These are phyloP conservation scores for Starmera quercuum DNA, from an alignment of 805 yeast species.

Conservation along the genomic window DNA sequence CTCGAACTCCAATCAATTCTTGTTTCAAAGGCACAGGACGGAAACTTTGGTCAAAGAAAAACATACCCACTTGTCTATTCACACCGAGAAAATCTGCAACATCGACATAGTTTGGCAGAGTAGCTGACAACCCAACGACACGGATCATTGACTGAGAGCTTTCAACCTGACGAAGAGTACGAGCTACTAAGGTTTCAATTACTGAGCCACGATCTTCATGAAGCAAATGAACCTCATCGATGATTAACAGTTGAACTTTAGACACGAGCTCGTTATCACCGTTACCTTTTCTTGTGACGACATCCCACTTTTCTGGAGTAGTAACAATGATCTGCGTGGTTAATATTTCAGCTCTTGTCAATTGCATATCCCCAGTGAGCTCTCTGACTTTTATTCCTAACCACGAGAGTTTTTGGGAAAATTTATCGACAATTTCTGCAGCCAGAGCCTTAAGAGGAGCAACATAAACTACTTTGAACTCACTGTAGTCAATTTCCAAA, in stretches of 20 bases:
- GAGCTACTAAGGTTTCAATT: constrained; percentile 88
- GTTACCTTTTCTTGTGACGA: constrained; percentile 85
- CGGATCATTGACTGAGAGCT: constrained; percentile 89
- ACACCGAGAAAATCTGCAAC: constrained; percentile 95
- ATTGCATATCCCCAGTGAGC: constrained; percentile 92
- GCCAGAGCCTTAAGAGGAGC: constrained; percentile 94
- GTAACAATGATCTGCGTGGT: constrained; percentile 86
- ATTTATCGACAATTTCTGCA: constrained; percentile 92
- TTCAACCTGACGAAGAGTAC: constrained; percentile 93
- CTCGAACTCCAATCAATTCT: constrained; percentile 77
- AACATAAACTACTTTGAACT: constrained; percentile 85
- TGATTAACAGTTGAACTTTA: constrained; percentile 77
- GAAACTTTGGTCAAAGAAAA: constrained; percentile 87
- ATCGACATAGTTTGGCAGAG: constrained; percentile 84
- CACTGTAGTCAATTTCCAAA: constrained; percentile 66
- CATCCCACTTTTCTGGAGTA: constrained; percentile 97
- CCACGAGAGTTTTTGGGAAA: constrained; percentile 70
- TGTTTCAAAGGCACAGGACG: constrained; percentile 93
- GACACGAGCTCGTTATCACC: constrained; percentile 83
- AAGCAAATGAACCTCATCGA: constrained; percentile 92
- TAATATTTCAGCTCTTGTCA: constrained; percentile 70
- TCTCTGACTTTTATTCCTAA: constrained; percentile 82
- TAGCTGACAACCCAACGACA: constrained; percentile 91
- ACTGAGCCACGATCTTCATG: constrained; percentile 99
- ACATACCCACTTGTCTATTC: constrained; percentile 84